A percentile compares a stretch with the other conserved stretches of the same genome.
These are phyloP conservation scores for Aquilaria malaccensis DNA, from an alignment of 345 rosid genomes.

Conservation along the genomic window DNA sequence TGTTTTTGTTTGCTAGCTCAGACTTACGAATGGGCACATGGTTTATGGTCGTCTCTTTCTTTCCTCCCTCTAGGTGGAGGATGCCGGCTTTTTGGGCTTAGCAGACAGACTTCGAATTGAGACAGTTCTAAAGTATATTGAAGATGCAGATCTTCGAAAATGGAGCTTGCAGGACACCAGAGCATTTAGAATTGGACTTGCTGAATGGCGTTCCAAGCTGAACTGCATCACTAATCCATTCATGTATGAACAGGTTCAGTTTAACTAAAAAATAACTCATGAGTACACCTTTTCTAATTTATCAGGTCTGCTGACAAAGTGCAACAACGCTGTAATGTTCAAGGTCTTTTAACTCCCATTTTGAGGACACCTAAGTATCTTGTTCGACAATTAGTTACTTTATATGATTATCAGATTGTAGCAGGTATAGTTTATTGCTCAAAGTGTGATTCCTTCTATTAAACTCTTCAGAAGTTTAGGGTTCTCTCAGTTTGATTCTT, in stretches of 20 bases:
- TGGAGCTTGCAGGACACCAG: constrained; percentile 60
- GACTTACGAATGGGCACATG: no score
- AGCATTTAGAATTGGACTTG: constrained; percentile 55
- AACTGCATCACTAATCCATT: constrained; percentile 66
- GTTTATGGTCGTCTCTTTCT: no score
- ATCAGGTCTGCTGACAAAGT: no score
- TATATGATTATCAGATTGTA: not conserved
- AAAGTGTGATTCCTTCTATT: not conserved
- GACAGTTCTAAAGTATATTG: constrained; percentile 54
- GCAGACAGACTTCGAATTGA: constrained; percentile 39
- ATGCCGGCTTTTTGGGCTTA: constrained; percentile 29
- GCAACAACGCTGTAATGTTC: no score
- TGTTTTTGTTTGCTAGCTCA: not conserved
- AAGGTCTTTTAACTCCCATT: no score
- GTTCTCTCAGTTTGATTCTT: not conserved
- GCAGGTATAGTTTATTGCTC: not conserved
- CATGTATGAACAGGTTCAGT: constrained; percentile 59
- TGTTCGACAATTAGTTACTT: no score
- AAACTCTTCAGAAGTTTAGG: not conserved
- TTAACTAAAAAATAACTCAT: no score
- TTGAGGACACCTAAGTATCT: no score
- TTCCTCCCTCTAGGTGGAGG: constrained; percentile 18
- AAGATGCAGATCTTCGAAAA: constrained; percentile 67
- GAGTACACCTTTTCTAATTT: no score
- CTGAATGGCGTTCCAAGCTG: constrained; percentile 56